phyloP scores from a whole-genome alignment of 495 filamentous ascomycete species.

The Chaetomium fimeti region DNA sequence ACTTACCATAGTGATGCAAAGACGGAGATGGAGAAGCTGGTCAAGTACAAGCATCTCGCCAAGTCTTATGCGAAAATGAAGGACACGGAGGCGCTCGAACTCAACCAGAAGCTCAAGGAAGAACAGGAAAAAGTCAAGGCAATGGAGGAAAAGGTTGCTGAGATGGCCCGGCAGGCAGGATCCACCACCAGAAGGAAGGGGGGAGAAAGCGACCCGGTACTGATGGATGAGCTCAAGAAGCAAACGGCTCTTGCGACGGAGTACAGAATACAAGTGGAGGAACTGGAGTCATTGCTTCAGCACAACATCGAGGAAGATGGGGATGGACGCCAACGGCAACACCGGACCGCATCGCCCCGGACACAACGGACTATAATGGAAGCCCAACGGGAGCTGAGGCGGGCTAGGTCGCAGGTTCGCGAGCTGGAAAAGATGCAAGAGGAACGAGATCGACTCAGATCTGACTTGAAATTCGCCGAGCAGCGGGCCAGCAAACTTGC shows the following conservation, averaged over 20 bases:
- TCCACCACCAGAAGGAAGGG: constrained; percentile 38
- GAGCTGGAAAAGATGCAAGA: constrained; percentile 50
- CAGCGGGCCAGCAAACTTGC: constrained; percentile 42
- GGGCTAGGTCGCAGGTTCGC: constrained; percentile 50
- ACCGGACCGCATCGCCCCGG: constrained; percentile 41
- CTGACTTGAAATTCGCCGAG: constrained; percentile 48
- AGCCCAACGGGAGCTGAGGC: constrained; percentile 47
- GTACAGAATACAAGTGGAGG: constrained; percentile 65
- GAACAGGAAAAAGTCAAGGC: constrained; percentile 53
- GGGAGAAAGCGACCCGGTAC: constrained; percentile 48
- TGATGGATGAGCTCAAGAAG: constrained; percentile 59
- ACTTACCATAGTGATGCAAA: constrained; percentile 77
- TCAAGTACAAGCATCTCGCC: constrained; percentile 76
- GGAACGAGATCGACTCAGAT: constrained; percentile 48
- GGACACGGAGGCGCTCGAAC: constrained; percentile 71
- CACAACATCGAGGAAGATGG: constrained; percentile 42
- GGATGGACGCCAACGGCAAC: constrained; percentile 32
- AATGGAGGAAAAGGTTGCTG: constrained; percentile 58
- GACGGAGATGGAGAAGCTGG: constrained; percentile 71
- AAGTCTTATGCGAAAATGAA: constrained; percentile 90
- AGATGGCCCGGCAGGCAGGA: constrained; percentile 57
- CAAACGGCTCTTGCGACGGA: constrained; percentile 66
- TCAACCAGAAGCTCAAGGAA: constrained; percentile 69
- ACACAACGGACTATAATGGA: constrained; percentile 50
- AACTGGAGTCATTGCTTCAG: constrained; percentile 54